These are phyloP conservation scores for Spirogloea muscicola DNA, from an alignment of 139 green algal species.

Conservation along the genomic window DNA sequence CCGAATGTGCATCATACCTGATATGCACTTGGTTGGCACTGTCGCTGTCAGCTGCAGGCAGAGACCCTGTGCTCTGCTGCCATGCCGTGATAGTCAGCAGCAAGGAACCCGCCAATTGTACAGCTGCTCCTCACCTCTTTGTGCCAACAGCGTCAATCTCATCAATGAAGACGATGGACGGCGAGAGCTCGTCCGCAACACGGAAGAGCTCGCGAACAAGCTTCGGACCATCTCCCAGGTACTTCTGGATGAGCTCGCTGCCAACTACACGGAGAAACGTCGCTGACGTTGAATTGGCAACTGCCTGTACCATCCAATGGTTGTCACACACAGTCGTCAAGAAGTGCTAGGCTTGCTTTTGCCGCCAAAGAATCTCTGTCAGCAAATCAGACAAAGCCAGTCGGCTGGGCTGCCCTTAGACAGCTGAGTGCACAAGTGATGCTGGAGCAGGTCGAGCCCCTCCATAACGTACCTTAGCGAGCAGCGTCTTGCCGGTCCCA, in stretches of 20 bases:
- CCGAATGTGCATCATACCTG: constrained; percentile 83
- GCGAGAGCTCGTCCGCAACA: constrained; percentile 95
- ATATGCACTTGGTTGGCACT: too few species aligned
- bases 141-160: constrained; percentile 94
- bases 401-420: too few species aligned
- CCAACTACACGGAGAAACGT: constrained; percentile 97
- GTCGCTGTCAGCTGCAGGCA: too few species aligned
- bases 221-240: constrained; percentile 93
- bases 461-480: constrained; percentile 52
- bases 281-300: constrained; percentile 95
- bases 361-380: too few species aligned
- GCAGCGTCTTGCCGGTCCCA: constrained; percentile 67
- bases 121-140: constrained; percentile 42
- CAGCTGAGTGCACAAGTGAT: too few species aligned
- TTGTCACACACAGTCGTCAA: too few species aligned
- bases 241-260: constrained; percentile 99
- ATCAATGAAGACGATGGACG: constrained; percentile 97
- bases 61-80: too few species aligned
- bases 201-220: constrained; percentile 99
- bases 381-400: too few species aligned
- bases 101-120: too few species aligned
- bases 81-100: too few species aligned
- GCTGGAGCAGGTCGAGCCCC: too few species aligned
- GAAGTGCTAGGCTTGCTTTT: too few species aligned
- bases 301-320: constrained; percentile 55